Evolutionary conservation across 1,284 basidiomycete species (phyloP), one percentile per base, ranked within the genome.

Genomic region (Cerioporus squamosus): DNA sequence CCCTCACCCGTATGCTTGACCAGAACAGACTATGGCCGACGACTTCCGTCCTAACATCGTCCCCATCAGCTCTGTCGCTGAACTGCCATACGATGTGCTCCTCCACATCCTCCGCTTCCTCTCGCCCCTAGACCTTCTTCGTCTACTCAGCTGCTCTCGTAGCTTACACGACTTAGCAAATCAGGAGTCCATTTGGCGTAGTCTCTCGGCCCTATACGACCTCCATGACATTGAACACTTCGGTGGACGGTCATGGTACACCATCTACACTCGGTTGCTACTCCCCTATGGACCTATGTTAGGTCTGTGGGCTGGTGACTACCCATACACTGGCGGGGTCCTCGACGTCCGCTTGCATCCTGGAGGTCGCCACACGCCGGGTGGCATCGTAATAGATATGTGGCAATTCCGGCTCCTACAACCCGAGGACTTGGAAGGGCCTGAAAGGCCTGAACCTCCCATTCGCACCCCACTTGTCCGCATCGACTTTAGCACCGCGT

Each of bases 51-150:
- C 22, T 23, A 33, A 12, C 42, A 17, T 26, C 33, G 39, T 12
- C 15, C 42, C 40, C 20, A 23, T 18, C 26, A 23, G 18, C 47
- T 38, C 10, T 36, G 51, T 64, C 33, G 18, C 31, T 14, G 42
- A 55, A 36, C 59, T 70, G 10, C 69, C 71, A 1, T 68, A 66
- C 51, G 71, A 72, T 44, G 22, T 71, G 29, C 31, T 70, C 15
- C 47, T 67, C 26, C 49, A 66, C 8, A 48, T 70, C 14, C 55
- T 65, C 42, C 33, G 51, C 20, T 49, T 55, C n/a, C 45, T 71
- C 8, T 29, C 56, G 3, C 61, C 59, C 4, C 26, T 22, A 22
- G 71, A 70, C 44, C 57, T 68, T 24, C 60, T 68, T n/a, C 55
- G 53, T 24, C 51, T 71, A 5, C 56, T 71, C 5, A 61, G 63